Evolutionary conservation across 2,329 filamentous ascomycete species (phyloP).

Genomic region (Fulvia fulva): DNA sequence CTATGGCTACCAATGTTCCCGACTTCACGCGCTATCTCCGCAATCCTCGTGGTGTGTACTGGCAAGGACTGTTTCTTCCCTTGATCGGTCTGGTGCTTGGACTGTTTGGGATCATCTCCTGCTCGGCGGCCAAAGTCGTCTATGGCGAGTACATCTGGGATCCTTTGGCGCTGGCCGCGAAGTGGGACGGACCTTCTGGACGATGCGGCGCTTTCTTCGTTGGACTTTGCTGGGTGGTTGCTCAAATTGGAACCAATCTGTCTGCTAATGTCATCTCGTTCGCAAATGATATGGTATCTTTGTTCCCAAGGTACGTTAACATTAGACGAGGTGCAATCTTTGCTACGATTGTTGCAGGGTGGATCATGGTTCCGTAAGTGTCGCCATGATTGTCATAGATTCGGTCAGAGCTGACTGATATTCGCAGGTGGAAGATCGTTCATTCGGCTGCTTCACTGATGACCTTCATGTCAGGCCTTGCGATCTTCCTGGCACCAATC

Average conservation of each 20-base stretch:
- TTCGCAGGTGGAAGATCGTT: conserved; percentile 59
- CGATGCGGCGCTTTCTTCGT: conserved; percentile 34
- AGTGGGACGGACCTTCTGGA: conserved; percentile 30
- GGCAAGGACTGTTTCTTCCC: conserved; percentile 43
- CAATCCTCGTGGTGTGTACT: conserved; percentile 30
- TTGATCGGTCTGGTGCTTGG: conserved; percentile 46
- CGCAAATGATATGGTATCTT: conserved; percentile 50
- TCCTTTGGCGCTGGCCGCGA: conserved; percentile 35
- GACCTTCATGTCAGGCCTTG: conserved; percentile 57
- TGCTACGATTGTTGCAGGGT: conserved; percentile 44
- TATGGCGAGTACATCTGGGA: conserved; percentile 47
- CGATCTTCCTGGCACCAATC: conserved; percentile 63
- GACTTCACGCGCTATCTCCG: conserved; percentile 37
- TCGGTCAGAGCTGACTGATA: conserved; percentile 23
- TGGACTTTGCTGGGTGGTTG: conserved; percentile 48
- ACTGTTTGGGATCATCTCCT: conserved; percentile 55
- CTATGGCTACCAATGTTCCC: conserved; percentile 36
- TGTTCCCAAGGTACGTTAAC: conserved; percentile 53
- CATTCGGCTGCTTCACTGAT: conserved; percentile 56
- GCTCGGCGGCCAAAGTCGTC: conserved; percentile 51
- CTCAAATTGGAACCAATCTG: conserved; percentile 51
- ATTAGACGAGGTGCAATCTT: conserved; percentile 41
- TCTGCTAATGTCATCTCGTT: conserved; percentile 52
- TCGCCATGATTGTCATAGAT: conserved; percentile 25
- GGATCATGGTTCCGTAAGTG: conserved; percentile 46